Conservation (phyloP, 2,329 filamentous ascomycete genomes). For the Leptographium wingfieldii region DNA sequence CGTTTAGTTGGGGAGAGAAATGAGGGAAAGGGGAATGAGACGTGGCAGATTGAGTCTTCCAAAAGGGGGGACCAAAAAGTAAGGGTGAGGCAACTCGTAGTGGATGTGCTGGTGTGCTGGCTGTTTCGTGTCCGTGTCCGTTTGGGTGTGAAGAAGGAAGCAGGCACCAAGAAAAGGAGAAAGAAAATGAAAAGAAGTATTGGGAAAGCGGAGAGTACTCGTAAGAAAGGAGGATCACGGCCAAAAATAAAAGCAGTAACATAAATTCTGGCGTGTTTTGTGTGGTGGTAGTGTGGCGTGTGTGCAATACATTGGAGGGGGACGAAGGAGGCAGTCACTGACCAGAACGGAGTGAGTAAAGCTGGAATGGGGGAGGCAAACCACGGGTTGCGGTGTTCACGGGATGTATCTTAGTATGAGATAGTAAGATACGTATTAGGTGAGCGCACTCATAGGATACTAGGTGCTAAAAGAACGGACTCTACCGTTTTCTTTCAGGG, state of each 20-base stretch:
- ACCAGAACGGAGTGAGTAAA: background rate
- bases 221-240: conserved; percentile 1
- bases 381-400: conserved; percentile 1
- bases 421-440: background rate
- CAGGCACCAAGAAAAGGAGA: background rate
- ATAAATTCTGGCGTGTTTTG: conserved; percentile 9
- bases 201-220: background rate
- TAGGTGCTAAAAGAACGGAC: background rate
- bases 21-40: background rate
- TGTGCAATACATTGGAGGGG: conserved; percentile 1
- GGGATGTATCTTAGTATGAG: background rate
- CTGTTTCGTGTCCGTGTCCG: background rate
- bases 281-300: conserved; percentile 7
- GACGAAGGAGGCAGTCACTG: conserved; percentile 6
- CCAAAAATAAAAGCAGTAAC: conserved; percentile 6
- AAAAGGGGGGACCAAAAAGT: background rate
- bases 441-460: background rate
- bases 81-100: background rate
- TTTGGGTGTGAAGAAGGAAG: background rate
- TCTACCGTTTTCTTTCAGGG: conserved; percentile 4
- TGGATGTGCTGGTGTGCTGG: background rate
- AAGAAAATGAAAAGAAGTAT: background rate
- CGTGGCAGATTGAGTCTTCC: background rate
- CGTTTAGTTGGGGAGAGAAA: background rate
- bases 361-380: background rate